Conservation (phyloP, 495 filamentous ascomycete species). For the Tuber magnatum region DNA sequence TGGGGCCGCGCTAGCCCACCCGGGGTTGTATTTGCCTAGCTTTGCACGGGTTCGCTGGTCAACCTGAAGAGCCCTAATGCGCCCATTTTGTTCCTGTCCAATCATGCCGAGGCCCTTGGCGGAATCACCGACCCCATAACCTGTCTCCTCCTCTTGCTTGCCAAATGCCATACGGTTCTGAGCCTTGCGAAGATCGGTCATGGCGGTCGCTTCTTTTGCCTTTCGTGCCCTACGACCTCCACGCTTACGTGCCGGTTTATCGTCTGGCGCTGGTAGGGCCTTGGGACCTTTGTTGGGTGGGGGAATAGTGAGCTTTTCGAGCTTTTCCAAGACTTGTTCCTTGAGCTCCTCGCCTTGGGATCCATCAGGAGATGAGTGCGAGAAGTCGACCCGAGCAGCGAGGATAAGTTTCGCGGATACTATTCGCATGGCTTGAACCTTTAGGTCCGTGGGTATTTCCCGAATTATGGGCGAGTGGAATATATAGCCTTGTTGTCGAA, state of each 20-base stretch:
- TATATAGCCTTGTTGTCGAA: conserved; percentile 87
- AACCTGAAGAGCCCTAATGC: conserved; percentile 78
- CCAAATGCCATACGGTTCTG: conserved; percentile 96
- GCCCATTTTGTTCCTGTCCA: conserved; percentile 75
- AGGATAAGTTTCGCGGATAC: conserved; percentile 89
- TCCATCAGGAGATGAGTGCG: conserved; percentile 75
- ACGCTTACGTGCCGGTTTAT: conserved; percentile 88
- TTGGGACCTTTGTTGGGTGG: conserved; percentile 80
- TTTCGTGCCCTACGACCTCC: conserved; percentile 86
- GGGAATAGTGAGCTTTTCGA: conserved; percentile 95
- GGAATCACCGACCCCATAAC: conserved; percentile 78
- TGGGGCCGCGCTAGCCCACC: conserved; percentile 76
- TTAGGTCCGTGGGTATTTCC: conserved; percentile 73
- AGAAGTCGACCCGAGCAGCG: conserved; percentile 77
- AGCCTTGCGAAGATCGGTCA: conserved; percentile 93
- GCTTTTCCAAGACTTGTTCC: conserved; percentile 69
- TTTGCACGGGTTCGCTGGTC: conserved; percentile 89
- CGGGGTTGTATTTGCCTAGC: conserved; percentile 89
- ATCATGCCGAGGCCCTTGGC: conserved; percentile 93
- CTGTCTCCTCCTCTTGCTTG: conserved; percentile 90
- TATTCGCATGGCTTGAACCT: conserved; percentile 91
- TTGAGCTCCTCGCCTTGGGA: conserved; percentile 77
- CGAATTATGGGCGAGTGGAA: conserved; percentile 84
- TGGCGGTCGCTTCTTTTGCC: conserved; percentile 92
- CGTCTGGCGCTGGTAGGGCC: conserved; percentile 87